phyloP scores from a whole-genome alignment of 148 eudicot species.

The Limonium bicolor region DNA sequence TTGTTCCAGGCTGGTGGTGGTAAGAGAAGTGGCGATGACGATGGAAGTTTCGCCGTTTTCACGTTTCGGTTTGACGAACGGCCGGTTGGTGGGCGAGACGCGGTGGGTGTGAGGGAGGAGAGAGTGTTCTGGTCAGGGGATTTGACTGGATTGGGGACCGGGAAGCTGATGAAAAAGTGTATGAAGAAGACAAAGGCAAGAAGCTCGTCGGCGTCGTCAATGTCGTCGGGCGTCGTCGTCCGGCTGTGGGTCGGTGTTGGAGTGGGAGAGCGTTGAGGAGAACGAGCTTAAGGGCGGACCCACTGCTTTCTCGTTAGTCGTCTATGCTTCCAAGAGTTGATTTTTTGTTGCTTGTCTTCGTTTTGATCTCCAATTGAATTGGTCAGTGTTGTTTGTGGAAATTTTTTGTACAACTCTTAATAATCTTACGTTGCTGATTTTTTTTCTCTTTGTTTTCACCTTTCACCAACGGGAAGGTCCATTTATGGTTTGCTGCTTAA shows the following conservation, averaged over 20 bases:
- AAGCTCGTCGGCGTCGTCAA: conserved; percentile 40
- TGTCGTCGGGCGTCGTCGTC: conserved; percentile 63
- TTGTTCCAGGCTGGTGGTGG: conserved; percentile 28
- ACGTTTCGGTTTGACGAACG: conserved; percentile 40
- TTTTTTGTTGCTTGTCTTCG: too few relatives aligned
- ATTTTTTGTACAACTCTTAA: too few relatives aligned
- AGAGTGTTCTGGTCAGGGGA: conserved; percentile 42
- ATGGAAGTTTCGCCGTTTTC: conserved; percentile 50
- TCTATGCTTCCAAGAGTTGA: conserved; percentile 68
- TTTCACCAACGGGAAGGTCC: too few relatives aligned
- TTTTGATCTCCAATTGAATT: too few relatives aligned
- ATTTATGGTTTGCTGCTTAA: too few relatives aligned
- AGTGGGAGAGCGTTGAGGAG: conserved; percentile 79
- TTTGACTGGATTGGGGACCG: conserved; percentile 47
- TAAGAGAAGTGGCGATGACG: conserved; percentile 24
- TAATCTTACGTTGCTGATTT: too few relatives aligned
- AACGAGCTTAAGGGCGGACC: conserved; percentile 63
- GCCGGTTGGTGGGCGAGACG: background rate
- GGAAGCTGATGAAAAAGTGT: conserved; percentile 47
- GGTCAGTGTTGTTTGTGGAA: too few relatives aligned
- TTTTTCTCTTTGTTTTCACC: too few relatives aligned
- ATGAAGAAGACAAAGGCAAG: conserved; percentile 20
- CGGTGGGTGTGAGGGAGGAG: conserved; percentile 25
- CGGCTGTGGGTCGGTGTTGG: conserved; percentile 62
- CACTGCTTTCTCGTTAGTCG: conserved; percentile 61